Percentiles rank a stretch among this genome's conserved stretches.
Evolutionary conservation across 345 rosid species (phyloP).

Genomic region (Salix suchowensis): DNA sequence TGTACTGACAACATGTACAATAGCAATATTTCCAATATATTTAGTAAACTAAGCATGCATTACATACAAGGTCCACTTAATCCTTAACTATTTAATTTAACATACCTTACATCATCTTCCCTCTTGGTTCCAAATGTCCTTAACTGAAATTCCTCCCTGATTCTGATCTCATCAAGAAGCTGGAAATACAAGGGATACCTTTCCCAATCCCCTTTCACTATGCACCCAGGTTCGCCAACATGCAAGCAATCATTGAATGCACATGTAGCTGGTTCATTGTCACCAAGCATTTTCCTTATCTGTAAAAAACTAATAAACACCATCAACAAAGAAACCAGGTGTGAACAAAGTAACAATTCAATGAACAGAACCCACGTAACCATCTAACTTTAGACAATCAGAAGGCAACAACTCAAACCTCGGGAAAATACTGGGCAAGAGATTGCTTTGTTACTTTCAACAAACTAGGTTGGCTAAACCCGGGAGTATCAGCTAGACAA

Average conservation of each 20-base stretch:
- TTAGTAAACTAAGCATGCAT: neutral
- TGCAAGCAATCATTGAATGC: slow-evolving; percentile 81
- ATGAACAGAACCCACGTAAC: neutral
- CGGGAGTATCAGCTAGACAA: slow-evolving; percentile 92
- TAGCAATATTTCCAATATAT: neutral
- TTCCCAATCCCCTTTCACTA: slow-evolving; percentile 77
- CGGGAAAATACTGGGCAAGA: slow-evolving; percentile 76
- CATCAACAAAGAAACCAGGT: neutral
- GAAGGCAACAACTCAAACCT: slow-evolving; percentile 44
- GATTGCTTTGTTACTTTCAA: slow-evolving; percentile 87
- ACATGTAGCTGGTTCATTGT: slow-evolving; percentile 48
- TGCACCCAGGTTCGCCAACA: slow-evolving; percentile 81
- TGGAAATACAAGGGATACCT: slow-evolving; percentile 75
- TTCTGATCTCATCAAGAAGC: slow-evolving; percentile 79
- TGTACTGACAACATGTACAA: neutral
- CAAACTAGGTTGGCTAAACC: slow-evolving; percentile 88
- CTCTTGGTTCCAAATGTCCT: slow-evolving; percentile 87
- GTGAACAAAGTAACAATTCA: neutral
- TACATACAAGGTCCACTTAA: neutral
- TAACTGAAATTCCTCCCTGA: slow-evolving; percentile 81
- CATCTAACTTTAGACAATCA: neutral
- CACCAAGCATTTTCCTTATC: slow-evolving; percentile 45
- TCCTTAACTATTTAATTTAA: neutral
- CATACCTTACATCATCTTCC: slow-evolving; percentile 80
- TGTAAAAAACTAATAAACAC: slow-evolving; percentile 15